A percentile compares a stretch with the other conserved stretches of the same genome.
Evolutionary conservation across 345 rosid genomes (phyloP).

Genomic region (Eucalyptus cladocalyx): DNA sequence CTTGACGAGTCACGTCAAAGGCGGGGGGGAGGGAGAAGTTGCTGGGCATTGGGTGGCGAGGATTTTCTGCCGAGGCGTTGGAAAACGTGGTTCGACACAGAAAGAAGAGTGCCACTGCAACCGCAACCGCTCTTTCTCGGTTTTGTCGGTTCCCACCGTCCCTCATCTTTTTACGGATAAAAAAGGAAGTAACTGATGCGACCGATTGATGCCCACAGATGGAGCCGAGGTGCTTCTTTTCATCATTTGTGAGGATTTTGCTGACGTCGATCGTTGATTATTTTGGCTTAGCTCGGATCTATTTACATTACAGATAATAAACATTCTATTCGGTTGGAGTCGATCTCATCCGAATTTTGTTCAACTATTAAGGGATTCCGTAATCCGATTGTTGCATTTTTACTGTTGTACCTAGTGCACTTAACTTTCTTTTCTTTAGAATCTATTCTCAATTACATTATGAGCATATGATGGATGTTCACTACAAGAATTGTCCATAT

Average conservation of each 20-base stretch:
- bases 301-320: background rate
- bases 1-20: background rate
- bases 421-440: too few species aligned
- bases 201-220: background rate
- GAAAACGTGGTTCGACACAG: background rate
- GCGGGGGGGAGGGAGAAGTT: background rate
- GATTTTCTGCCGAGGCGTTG: background rate
- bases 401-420: too few species aligned
- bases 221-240: background rate
- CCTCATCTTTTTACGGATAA: background rate
- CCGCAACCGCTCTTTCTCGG: background rate
- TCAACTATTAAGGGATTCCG: background rate
- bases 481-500: too few species aligned
- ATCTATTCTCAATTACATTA: too few species aligned
- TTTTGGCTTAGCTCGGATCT: background rate
- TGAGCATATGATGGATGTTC: too few species aligned
- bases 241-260: background rate
- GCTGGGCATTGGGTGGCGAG: background rate
- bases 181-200: background rate
- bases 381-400: too few species aligned
- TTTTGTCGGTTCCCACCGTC: background rate
- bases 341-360: rapidly evolving
- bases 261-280: background rate
- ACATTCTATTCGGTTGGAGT: background rate
- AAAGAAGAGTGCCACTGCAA: background rate